A percentile compares a stretch with the other conserved stretches of the same genome.
These are phyloP conservation scores for Cryphonectria japonica DNA, from an alignment of 2,329 filamentous ascomycete species.

Conservation along the genomic window DNA sequence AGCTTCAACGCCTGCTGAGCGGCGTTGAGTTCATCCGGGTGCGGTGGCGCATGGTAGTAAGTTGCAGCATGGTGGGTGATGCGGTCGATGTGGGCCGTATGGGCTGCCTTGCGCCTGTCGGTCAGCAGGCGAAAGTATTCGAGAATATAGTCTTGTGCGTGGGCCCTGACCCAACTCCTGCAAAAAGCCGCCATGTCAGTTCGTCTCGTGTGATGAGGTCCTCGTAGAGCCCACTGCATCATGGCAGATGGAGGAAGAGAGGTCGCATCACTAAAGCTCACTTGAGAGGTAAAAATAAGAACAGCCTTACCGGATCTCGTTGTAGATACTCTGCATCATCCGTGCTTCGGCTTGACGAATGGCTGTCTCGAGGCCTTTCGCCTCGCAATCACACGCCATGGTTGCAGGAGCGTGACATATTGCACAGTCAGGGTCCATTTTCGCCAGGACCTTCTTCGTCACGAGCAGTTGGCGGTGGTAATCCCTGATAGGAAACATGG, in stretches of 20 bases:
- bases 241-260: background rate
- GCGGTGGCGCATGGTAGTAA: slow-evolving; percentile 61
- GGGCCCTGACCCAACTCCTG: slow-evolving; percentile 66
- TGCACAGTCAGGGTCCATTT: slow-evolving; percentile 72
- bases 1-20: slow-evolving; percentile 70
- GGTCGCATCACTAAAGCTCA: background rate
- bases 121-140: slow-evolving; percentile 66
- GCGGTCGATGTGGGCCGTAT: slow-evolving; percentile 59
- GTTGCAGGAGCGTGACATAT: slow-evolving; percentile 66
- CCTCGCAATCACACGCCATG: slow-evolving; percentile 67
- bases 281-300: background rate
- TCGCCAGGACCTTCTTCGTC: slow-evolving; percentile 58
- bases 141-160: slow-evolving; percentile 70
- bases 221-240: background rate
- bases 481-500: slow-evolving; percentile 29
- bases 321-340: slow-evolving; percentile 66
- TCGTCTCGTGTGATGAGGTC: background rate
- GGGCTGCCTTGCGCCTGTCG: slow-evolving; percentile 62
- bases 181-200: slow-evolving; percentile 8
- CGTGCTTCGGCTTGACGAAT: slow-evolving; percentile 65
- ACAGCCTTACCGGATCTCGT: slow-evolving; percentile 62
- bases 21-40: slow-evolving; percentile 64
- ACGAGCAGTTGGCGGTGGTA: slow-evolving; percentile 33
- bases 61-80: slow-evolving; percentile 59
- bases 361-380: slow-evolving; percentile 65